A percentile compares a stretch with the other conserved stretches of the same genome.
These are phyloP conservation scores for Penicillium daleae DNA, from an alignment of 495 filamentous ascomycete species.

Conservation along the genomic window DNA sequence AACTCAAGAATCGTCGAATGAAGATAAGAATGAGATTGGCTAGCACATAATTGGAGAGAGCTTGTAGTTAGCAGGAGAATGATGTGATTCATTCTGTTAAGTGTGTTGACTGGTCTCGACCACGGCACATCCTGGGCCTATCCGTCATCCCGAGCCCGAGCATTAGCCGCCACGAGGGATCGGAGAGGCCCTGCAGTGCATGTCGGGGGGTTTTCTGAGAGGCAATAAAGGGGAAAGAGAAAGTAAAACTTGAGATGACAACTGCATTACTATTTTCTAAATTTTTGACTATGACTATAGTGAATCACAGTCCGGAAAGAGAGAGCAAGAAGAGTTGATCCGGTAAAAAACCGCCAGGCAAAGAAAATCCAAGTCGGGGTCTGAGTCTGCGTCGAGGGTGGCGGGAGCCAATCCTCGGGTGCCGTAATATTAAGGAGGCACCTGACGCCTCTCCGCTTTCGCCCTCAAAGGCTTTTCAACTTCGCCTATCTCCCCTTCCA, in stretches of 20 bases:
- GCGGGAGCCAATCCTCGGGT: conserved; percentile 31
- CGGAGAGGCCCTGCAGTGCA: conserved; percentile 16
- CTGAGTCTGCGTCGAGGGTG: conserved; percentile 21
- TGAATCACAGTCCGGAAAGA: not conserved
- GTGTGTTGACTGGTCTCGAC: not conserved
- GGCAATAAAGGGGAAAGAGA: not conserved
- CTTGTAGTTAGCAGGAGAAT: not conserved
- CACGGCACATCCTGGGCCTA: not conserved
- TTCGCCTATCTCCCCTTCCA: conserved; percentile 12
- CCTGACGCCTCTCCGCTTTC: conserved; percentile 43
- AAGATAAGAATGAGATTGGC: not conserved
- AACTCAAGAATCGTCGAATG: not conserved
- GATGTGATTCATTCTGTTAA: not conserved
- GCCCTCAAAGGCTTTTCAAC: conserved; percentile 38
- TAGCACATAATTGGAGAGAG: not conserved
- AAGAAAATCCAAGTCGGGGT: not conserved
- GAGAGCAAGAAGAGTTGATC: not conserved
- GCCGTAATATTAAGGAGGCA: conserved; percentile 42
- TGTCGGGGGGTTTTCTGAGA: not conserved
- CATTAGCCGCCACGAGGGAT: conserved; percentile 24
- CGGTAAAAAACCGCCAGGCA: conserved; percentile 24
- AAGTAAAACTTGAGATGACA: not conserved
- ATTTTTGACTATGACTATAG: not conserved
- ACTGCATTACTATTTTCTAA: not conserved
- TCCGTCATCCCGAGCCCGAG: conserved; percentile 4